Evolutionary conservation across 108 stramenopile genomes (phyloP).

Genomic region (Halocafeteria seosinensis): DNA sequence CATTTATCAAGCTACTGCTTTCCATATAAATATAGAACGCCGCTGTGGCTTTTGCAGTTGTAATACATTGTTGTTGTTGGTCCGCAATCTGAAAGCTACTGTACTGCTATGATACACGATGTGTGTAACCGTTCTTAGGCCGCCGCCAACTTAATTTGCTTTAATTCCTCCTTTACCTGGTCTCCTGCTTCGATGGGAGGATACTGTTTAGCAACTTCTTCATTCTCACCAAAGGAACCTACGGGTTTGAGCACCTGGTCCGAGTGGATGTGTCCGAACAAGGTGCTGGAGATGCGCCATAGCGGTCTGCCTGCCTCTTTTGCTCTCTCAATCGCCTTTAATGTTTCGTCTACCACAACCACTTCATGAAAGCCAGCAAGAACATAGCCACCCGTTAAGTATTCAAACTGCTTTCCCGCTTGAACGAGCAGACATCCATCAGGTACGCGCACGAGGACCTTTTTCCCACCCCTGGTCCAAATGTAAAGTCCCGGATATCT

Average conservation of each 20-base stretch:
- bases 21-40: too few relatives aligned
- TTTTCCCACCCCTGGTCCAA: constrained; percentile 26
- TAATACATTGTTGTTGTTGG: too few relatives aligned
- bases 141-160: constrained; percentile 6
- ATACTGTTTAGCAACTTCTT: background rate
- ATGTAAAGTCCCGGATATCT: constrained; percentile 34
- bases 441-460: constrained; percentile 22
- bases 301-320: constrained; percentile 6
- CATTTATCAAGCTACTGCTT: too few relatives aligned
- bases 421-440: constrained; percentile 36
- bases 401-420: constrained; percentile 37
- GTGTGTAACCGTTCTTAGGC: too few relatives aligned
- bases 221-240: background rate
- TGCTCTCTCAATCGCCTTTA: constrained; percentile 11
- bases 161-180: constrained; percentile 13
- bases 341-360: constrained; percentile 20
- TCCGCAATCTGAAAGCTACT: too few relatives aligned
- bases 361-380: constrained; percentile 44
- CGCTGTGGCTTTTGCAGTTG: too few relatives aligned
- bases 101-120: too few relatives aligned
- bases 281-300: constrained; percentile 34
- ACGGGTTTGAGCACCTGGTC: constrained; percentile 24
- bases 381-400: constrained; percentile 34
- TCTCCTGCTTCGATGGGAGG: constrained; percentile 7
- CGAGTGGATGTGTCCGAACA: constrained; percentile 36